Evolutionary conservation across 176 grass and related monocot genomes (phyloP), one percentile per base, ranked within the genome.

Genomic region (Pharus latifolius): DNA sequence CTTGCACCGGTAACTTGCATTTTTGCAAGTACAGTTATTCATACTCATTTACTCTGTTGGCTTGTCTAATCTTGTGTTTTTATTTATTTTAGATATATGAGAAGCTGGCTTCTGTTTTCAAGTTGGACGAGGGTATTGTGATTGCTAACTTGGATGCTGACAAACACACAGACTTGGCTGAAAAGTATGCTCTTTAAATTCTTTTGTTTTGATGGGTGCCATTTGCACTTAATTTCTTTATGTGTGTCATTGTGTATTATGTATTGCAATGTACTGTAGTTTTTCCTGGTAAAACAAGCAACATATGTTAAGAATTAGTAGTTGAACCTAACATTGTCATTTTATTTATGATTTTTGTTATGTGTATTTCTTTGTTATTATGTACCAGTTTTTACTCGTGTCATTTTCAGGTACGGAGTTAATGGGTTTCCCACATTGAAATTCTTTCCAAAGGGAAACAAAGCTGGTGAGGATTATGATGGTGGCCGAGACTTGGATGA

Each of bases 121-220:
- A 86, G 74, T 66, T 60, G 35, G 95, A 99, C 3, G 79, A 85
- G 3, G 70, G 71, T 81, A 90, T 94, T 20, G 75, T 98, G 44
- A 88, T 94, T 56, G 95, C 95, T 41, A 98, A 98, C 60, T 56
- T 98, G 79, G 95, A 98, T 88, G 95, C 95, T 76, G 95, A 98
- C 79, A 92, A 92, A 61, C 72, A 88, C 87, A 94, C 72, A 26
- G 79, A 72, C 43, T 77, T 99, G 54, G 95, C 87, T 75, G 84
- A 90, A 56, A 99, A 99, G 95, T 99, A 78, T 78, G 84, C 48
- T 38, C 34, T 74, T 22, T 81, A 37, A 76, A 46, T 31, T 25
- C 7, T 20, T n/a, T n/a, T 57, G 45, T 65, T 78, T 62, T 45
- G 48, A 3, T 71, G 28, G 10, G 40, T 58, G 12, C 49, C 33